Percentiles rank a stretch among this genome's conserved stretches.
These are phyloP conservation scores for Blepharisma stoltei DNA, from an alignment of 73 alveolate species.

Conservation along the genomic window DNA sequence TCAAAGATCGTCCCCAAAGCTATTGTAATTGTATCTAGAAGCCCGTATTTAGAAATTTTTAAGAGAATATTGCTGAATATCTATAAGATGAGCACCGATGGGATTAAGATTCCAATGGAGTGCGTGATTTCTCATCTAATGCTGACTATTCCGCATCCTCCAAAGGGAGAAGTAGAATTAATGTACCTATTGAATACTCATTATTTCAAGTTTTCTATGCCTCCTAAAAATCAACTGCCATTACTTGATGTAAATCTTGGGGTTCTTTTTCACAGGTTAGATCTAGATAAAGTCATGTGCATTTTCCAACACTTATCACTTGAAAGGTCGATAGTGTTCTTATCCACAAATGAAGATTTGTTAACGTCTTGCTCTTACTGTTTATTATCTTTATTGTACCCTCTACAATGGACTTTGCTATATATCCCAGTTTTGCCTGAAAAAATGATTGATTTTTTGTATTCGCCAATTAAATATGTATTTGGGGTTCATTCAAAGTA, in stretches of 20 bases:
- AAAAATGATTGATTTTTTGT: conserved; percentile 14
- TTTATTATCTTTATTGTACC: conserved; percentile 11
- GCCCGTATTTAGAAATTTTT: not conserved
- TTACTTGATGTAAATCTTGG: conserved; percentile 23
- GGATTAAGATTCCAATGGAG: not conserved
- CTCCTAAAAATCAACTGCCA: conserved; percentile 15
- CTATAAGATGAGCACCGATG: not conserved
- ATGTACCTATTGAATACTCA: not conserved
- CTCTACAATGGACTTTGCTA: not conserved
- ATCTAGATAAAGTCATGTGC: not conserved
- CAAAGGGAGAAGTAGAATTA: not conserved
- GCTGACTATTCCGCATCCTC: conserved; percentile 8
- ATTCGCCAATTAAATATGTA: not conserved
- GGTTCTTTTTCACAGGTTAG: not conserved
- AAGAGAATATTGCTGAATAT: not conserved
- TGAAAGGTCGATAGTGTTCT: conserved; percentile 22
- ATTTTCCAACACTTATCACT: not conserved
- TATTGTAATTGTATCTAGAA: not conserved
- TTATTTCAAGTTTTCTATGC: not conserved
- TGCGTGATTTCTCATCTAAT: not conserved
- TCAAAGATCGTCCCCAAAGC: not conserved
- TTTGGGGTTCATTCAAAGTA: conserved; percentile 3
- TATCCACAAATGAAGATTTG: conserved; percentile 6
- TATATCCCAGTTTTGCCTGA: conserved; percentile 13
- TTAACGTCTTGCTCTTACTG: conserved; percentile 7